Conservation (phyloP, 2,329 filamentous ascomycete species). For the Nothophaeocryptopus gaeumannii region DNA sequence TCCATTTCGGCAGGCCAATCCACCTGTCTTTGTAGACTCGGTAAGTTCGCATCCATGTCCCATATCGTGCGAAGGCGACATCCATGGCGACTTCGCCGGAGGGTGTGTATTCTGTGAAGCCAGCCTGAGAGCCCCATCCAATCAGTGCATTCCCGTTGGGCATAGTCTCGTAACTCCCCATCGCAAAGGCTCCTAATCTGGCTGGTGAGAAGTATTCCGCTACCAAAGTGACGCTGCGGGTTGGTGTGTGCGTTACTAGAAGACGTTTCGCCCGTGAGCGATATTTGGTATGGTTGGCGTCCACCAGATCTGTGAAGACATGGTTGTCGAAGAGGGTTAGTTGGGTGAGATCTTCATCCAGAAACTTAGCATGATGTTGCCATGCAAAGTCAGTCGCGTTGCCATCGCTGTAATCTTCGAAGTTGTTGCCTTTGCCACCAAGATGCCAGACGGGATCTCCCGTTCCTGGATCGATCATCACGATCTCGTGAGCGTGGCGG, state of each 20-base stretch:
- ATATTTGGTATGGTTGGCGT: too few relatives aligned
- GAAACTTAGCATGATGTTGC: conserved; percentile 54
- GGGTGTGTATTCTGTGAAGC: conserved; percentile 47
- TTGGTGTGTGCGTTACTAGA: conserved; percentile 33
- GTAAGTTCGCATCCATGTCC: conserved; percentile 37
- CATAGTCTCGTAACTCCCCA: conserved; percentile 53
- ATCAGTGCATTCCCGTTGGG: conserved; percentile 49
- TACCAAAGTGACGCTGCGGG: conserved; percentile 46
- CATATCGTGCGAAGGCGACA: conserved; percentile 28
- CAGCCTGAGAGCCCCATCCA: conserved; percentile 55
- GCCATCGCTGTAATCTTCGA: conserved; percentile 43
- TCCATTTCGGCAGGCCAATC: conserved; percentile 26
- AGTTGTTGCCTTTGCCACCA: conserved; percentile 47
- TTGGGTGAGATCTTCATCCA: conserved; percentile 33
- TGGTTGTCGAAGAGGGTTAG: conserved; percentile 47
- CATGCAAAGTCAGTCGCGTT: conserved; percentile 48
- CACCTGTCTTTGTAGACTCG: conserved; percentile 37
- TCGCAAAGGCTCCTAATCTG: conserved; percentile 46
- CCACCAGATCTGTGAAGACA: too few relatives aligned
- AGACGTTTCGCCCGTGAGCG: conserved; percentile 45
- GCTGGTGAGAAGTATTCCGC: conserved; percentile 44
- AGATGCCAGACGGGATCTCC: conserved; percentile 53
- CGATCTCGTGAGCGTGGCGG: conserved; percentile 43
- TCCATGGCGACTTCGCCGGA: conserved; percentile 43
- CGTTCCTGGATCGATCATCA: conserved; percentile 40